Base-by-base conservation (phyloP, 805 yeast species). In the Candida lessepsii region DNA sequence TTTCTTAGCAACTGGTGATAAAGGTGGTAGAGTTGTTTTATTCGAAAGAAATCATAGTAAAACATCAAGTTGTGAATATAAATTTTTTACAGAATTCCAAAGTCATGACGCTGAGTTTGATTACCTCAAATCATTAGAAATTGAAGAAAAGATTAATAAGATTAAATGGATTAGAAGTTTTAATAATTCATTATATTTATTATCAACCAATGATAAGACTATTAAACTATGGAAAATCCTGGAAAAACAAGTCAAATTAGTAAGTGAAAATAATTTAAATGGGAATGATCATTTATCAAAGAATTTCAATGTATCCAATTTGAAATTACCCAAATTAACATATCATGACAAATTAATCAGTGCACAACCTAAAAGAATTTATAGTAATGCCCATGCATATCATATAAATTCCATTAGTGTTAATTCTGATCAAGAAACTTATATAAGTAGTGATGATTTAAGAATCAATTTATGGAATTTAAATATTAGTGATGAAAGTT, bases 31-130 rank as follows among this genome's bases (percentile, higher is more conserved):
- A 49, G 97, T 93, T 29, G 99, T 93, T 11, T 65, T 93, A 39
- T 93, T 93, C 63, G 98, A 93, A 63, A 78, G 98, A 53, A 89
- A 87, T 61, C 82, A 77, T 50, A 65, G 68, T 50, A 80, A 80
- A 56, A 83, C 76, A 54, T 57, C 48, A 38, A 56, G 53, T 42
- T 90, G 97, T 63, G 99, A 95, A 63, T 95, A 93, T 68, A 81
- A 88, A 56, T 93, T 93, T 66, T 83, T 86, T 57, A 93, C 98
- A 15, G 99, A 93, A 63, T 93, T 93, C 65, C 99, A 93, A 71
- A 79, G 89, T 59, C 99, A 93, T 66, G 99, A 93, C 65, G 97
- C 98, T 8, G 99, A 93, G 64, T 93, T 93, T 58, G 99, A 93
- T 66, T 93, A 93, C 67, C 74, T 93, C 49, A 93, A 95, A 67